A percentile compares a stretch with the other conserved stretches of the same genome.
Evolutionary conservation across 441 rosid genomes (phyloP).

Genomic region (Populus hybrid): DNA sequence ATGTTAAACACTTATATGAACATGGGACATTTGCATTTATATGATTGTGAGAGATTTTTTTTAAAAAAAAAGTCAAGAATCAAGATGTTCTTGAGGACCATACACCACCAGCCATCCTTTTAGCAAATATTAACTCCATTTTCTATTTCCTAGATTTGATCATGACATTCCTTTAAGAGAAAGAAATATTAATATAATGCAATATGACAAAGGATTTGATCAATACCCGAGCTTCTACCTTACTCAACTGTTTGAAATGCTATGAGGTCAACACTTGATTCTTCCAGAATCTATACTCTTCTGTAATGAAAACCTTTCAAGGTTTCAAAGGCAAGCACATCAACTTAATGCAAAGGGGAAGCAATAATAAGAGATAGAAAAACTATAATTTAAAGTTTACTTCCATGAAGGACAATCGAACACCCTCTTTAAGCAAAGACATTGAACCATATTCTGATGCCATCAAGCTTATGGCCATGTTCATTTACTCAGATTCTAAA

Average conservation of each 20-base stretch:
- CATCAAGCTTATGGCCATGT: not conserved
- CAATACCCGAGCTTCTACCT: slow-evolving; percentile 84
- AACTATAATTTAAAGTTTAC: not conserved
- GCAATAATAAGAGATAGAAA: slow-evolving; percentile 10
- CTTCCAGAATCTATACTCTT: slow-evolving; percentile 67
- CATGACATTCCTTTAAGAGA: not conserved
- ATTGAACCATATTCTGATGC: not conserved
- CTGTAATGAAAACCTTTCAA: slow-evolving; percentile 79
- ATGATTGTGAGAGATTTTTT: too few species aligned
- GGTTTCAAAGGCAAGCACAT: slow-evolving; percentile 46
- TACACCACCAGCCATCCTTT: too few species aligned
- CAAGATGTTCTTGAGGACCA: too few species aligned
- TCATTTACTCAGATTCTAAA: not conserved
- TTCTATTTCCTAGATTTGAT: not conserved
- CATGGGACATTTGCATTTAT: too few species aligned
- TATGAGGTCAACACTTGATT: slow-evolving; percentile 66
- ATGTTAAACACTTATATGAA: not conserved
- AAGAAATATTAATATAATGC: slow-evolving; percentile 8
- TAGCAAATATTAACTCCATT: slow-evolving; percentile 4
- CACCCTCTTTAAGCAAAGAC: slow-evolving; percentile 2
- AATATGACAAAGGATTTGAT: slow-evolving; percentile 1
- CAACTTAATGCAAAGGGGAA: slow-evolving; percentile 50
- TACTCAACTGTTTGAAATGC: slow-evolving; percentile 92
- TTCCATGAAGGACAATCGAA: not conserved
- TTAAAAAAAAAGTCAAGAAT: too few species aligned